Evolutionary conservation across 2,329 filamentous ascomycete genomes (phyloP), one percentile per base, ranked within the genome.

Genomic region (Volutella citrinella): DNA sequence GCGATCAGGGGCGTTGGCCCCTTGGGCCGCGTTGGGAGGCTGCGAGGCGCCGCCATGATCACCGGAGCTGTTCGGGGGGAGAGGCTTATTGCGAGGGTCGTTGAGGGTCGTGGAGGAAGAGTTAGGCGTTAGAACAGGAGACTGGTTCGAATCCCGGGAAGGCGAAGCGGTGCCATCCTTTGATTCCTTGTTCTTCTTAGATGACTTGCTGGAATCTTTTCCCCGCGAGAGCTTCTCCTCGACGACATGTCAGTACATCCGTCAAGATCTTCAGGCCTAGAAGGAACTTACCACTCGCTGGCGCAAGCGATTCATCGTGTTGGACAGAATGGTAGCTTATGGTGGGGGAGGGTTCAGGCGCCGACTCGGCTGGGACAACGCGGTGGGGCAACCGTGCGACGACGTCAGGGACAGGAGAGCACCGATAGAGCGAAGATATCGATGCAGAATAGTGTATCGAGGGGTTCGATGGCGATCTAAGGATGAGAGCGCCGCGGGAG

Each of bases 191-290:
- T 82, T 82, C 69, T 84, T 84, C 68, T 82, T 83, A 54, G 76
- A 80, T 47, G 88, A 87, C 72, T 95, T 95, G 69, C 83, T 86
- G 52, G 83, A 76, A 61, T 78, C 84, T 74, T 95, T 95, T 58
- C 85, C 84, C 70, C 89, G 82, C 65, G 88, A 93, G 72, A 96
- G 87, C 88, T 96, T 77, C n/a, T n/a, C n/a, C n/a, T n/a, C n/a
- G n/a, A n/a, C n/a, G n/a, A 19, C 3, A 34, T 23, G 40, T 53
- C 37, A 53, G 46, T 31, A 51, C 24, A 26, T 9, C 5, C 15
- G 6, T 11, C 13, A n/a, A 10, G 14, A 8, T 14, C 15, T 18
- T 13, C 15, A 27, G 12, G 14, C 14, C 36, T 26, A 23, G 14
- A 27, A 7, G 10, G 27, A 19, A 80, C 87, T 76, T 80, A 95